Evolutionary conservation across 2,329 filamentous ascomycete species (phyloP).

Genomic region (Claviceps lovelessii): DNA sequence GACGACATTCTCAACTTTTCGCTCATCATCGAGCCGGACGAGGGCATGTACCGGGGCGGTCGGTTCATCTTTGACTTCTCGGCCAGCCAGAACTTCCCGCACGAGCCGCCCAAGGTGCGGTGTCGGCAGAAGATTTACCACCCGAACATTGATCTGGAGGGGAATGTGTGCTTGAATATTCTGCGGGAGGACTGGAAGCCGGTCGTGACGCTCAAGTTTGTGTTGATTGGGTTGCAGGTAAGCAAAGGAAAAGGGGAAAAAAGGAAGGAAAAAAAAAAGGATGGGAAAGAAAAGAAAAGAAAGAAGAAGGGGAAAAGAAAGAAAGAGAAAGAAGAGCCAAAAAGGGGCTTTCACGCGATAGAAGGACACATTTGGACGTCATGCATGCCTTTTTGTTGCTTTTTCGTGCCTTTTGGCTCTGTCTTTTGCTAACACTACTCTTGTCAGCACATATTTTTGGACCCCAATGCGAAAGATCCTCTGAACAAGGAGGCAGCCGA

Average conservation of each 20-base stretch:
- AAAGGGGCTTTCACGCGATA: too few species aligned
- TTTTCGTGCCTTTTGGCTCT: too few species aligned
- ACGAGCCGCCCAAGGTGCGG: slow-evolving; percentile 93
- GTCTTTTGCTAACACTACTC: slow-evolving; percentile 9
- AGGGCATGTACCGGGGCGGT: slow-evolving; percentile 77
- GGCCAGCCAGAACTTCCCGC: slow-evolving; percentile 90
- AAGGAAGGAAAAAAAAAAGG: too few species aligned
- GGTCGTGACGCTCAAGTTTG: slow-evolving; percentile 88
- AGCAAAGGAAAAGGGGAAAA: background rate
- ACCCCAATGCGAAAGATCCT: slow-evolving; percentile 94
- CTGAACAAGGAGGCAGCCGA: slow-evolving; percentile 96
- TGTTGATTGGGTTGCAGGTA: slow-evolving; percentile 86
- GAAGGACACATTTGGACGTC: background rate
- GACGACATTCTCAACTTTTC: slow-evolving; percentile 79
- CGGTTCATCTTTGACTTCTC: slow-evolving; percentile 80
- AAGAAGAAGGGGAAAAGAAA: too few species aligned
- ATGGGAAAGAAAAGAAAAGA: too few species aligned
- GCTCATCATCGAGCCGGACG: slow-evolving; percentile 70
- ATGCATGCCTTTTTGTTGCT: background rate
- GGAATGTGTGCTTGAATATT: slow-evolving; percentile 97
- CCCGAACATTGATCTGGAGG: slow-evolving; percentile 94
- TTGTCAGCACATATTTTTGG: slow-evolving; percentile 79
- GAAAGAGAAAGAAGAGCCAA: too few species aligned
- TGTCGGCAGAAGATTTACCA: slow-evolving; percentile 98
- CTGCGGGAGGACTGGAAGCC: slow-evolving; percentile 98